Evolutionary conservation across 352 stramenopile genomes (phyloP).

Genomic region (Pythium brachiatum): DNA sequence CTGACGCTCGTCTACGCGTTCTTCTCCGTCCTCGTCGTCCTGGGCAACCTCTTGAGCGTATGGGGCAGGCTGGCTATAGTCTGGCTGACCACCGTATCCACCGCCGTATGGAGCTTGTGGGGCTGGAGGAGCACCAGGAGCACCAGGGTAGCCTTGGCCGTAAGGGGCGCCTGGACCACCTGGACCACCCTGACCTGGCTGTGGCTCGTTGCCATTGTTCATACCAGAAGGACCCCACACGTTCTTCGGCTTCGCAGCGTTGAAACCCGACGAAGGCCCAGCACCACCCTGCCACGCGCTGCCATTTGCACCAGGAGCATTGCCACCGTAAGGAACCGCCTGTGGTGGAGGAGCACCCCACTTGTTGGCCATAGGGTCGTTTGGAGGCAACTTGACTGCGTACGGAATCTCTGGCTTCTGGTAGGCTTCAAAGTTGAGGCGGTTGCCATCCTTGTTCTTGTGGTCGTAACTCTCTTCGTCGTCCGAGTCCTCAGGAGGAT

Average conservation of each 20-base stretch:
- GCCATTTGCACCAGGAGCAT: constrained; percentile 24
- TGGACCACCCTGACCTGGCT: constrained; percentile 2
- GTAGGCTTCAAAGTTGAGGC: constrained; percentile 87
- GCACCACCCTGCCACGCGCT: constrained; percentile 34
- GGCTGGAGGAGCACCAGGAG: constrained; percentile 20
- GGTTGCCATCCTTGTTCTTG: constrained; percentile 55
- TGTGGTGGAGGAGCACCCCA: constrained; percentile 41
- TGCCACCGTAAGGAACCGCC: constrained; percentile 21
- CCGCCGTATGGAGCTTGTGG: constrained; percentile 28
- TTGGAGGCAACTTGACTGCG: constrained; percentile 64
- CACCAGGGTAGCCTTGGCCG: constrained; percentile 17
- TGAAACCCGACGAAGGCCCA: constrained; percentile 40
- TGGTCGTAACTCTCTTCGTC: constrained; percentile 90
- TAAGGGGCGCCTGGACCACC: constrained; percentile 28
- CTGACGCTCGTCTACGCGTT: constrained; percentile 64
- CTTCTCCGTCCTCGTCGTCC: constrained; percentile 54
- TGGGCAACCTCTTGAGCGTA: constrained; percentile 29
- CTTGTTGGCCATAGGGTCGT: constrained; percentile 60
- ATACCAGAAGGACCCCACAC: constrained; percentile 83
- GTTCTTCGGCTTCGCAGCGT: constrained; percentile 67
- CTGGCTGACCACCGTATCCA: constrained; percentile 43
- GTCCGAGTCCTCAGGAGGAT: constrained; percentile 94
- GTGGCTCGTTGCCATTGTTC: constrained; percentile 33
- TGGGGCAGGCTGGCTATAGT: constrained; percentile 32
- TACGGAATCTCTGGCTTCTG: constrained; percentile 90